Evolutionary conservation across 306 rosid genomes (phyloP).

Genomic region (Cyamopsis tetragonoloba): DNA sequence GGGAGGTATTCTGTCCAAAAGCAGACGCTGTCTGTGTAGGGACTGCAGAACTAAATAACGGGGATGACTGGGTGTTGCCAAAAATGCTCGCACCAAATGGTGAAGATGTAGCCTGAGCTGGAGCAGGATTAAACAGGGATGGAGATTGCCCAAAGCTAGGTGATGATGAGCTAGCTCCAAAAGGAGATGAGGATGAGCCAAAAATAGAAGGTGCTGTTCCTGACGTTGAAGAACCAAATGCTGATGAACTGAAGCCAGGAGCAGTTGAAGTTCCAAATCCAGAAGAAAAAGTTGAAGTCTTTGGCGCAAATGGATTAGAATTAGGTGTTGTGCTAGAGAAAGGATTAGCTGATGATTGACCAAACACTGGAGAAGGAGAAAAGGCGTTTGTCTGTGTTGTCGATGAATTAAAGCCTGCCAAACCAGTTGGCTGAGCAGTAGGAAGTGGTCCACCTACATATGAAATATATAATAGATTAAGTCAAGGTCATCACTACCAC

Average conservation of each 20-base stretch:
- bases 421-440: constrained; percentile 51
- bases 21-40: constrained; percentile 51
- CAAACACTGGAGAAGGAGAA: constrained; percentile 48
- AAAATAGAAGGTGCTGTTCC: constrained; percentile 45
- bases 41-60: constrained; percentile 47
- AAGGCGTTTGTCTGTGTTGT: constrained; percentile 52
- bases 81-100: constrained; percentile 51
- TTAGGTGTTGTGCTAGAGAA: constrained; percentile 52
- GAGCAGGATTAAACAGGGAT: constrained; percentile 47
- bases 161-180: constrained; percentile 44
- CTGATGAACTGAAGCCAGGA: constrained; percentile 59
- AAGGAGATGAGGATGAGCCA: constrained; percentile 49
- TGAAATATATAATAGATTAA: constrained; percentile 7
- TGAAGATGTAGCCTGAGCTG: constrained; percentile 45
- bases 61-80: constrained; percentile 52
- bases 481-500: neutral
- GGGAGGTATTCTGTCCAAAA: constrained; percentile 49
- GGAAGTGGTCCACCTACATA: constrained; percentile 81
- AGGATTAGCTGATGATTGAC: constrained; percentile 64
- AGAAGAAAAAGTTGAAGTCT: constrained; percentile 50
- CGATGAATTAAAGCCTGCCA: constrained; percentile 50
- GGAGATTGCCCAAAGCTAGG: constrained; percentile 38
- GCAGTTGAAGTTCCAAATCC: constrained; percentile 53
- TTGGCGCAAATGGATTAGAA: constrained; percentile 65
- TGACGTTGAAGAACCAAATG: constrained; percentile 47